Evolutionary conservation across 495 filamentous ascomycete genomes (phyloP), one percentile per base, ranked within the genome.

Genomic region (Penicillium odoratum): DNA sequence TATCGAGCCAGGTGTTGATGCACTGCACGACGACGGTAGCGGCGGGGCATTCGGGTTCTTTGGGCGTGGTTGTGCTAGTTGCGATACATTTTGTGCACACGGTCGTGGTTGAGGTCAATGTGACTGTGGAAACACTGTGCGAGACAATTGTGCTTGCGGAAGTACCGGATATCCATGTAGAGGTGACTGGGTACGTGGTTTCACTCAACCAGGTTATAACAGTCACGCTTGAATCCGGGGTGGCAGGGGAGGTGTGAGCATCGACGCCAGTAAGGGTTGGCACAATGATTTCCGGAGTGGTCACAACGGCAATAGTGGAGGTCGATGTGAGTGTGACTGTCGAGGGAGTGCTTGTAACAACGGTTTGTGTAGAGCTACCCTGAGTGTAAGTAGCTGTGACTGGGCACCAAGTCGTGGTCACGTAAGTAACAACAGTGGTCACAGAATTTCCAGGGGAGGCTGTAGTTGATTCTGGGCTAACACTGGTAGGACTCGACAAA

Each of bases 1-100:
- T 83, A 18, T 53, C 59, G 61, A 95, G 72, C 91, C 91, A 97
- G 63, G 93, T 97, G 84, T 96, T 95, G 76, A 98, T 80, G 78
- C 93, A 98, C 60, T 85, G 85, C 53, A 93, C 92, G 15, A 98
- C 87, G 42, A 89, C 81, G 55, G 75, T 75, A 48, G 93, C 91
- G 9, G 72, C 66, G 7, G 72, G 64, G 18, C 60, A 57, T 9
- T 31, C 30, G 33, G 36, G 5, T n/a, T 5, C 48, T 16, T 57
- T 7, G 5, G 47, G 26, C 13, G 51, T 44, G 4, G 55, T 29
- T 13, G 55, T 11, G 25, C 28, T 52, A 16, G 46, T 5, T 18
- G 25, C 47, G 30, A 49, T 25, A 28, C 56, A 58, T 30, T 53
- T 53, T 16, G 56, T 53, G 56, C 56, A 58, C 18, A 58, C 50